A percentile compares a stretch with the other conserved stretches of the same genome.
phyloP scores from a whole-genome alignment of 2,329 filamentous ascomycete species.

The Botryotinia narcissicola region DNA sequence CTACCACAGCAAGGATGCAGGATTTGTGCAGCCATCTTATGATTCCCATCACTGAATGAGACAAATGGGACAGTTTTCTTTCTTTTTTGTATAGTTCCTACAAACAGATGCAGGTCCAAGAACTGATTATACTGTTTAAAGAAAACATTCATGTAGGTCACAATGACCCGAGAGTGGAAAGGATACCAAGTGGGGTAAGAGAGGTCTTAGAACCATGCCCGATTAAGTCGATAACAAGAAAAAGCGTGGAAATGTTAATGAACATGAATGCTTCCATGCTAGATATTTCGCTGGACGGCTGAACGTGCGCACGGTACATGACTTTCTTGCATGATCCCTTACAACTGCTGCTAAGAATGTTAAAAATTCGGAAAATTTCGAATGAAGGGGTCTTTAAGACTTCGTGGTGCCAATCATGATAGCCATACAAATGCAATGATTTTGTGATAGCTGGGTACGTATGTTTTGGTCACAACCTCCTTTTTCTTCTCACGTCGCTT shows the following conservation, averaged over 20 bases:
- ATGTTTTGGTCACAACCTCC: constrained; percentile 2
- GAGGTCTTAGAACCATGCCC: constrained; percentile 7
- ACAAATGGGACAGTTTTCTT: not conserved
- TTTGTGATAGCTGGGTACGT: not conserved
- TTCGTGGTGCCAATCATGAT: constrained; percentile 6
- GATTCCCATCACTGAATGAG: constrained; percentile 14
- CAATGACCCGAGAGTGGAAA: constrained; percentile 6
- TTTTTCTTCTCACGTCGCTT: not conserved
- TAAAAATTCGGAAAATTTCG: not conserved
- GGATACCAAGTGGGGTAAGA: not conserved
- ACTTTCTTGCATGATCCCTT: not conserved
- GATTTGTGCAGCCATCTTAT: constrained; percentile 13
- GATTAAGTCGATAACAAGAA: not conserved
- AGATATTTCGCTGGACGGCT: not conserved
- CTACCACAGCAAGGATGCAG: constrained; percentile 20
- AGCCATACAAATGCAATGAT: not conserved
- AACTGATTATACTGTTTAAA: not conserved
- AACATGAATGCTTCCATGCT: not conserved
- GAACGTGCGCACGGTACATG: not conserved
- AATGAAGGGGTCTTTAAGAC: not conserved
- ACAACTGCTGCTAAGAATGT: not conserved
- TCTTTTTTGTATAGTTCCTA: not conserved
- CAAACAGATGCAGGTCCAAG: not conserved
- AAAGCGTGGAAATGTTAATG: not conserved
- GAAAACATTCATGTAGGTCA: not conserved